phyloP scores from a whole-genome alignment of 1,284 basidiomycete genomes.

The Microbotryum violaceum region DNA sequence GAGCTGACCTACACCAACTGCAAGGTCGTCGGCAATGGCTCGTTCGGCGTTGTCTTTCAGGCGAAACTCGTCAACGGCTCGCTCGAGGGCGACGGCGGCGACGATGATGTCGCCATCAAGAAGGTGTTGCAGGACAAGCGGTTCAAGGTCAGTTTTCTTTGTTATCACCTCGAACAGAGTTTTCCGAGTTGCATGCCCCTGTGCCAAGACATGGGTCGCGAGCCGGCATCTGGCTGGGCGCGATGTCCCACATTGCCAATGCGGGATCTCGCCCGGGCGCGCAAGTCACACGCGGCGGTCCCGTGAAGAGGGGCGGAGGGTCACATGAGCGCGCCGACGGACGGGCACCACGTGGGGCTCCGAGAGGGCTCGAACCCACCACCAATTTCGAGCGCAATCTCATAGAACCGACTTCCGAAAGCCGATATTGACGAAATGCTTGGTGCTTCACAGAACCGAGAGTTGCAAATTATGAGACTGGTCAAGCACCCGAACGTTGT shows the following conservation, averaged over 20 bases:
- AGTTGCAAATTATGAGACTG: conserved; percentile 98
- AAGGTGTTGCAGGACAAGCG: conserved; percentile 99
- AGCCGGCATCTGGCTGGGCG: background rate
- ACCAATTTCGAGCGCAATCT: background rate
- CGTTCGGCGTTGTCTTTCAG: conserved; percentile 95
- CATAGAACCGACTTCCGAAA: background rate
- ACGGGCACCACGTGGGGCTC: background rate
- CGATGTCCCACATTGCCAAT: background rate
- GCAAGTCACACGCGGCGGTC: background rate
- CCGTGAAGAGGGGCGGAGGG: background rate
- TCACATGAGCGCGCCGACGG: background rate
- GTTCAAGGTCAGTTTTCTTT: conserved; percentile 75
- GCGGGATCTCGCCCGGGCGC: background rate
- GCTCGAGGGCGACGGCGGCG: conserved; percentile 32
- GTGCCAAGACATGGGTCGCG: background rate
- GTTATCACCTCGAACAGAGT: background rate
- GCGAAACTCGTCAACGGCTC: conserved; percentile 46
- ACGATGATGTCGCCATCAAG: conserved; percentile 96
- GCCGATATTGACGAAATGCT: background rate
- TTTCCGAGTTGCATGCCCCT: background rate
- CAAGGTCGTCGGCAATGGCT: conserved; percentile 98
- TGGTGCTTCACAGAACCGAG: conserved; percentile 70
- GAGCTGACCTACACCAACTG: conserved; percentile 93
- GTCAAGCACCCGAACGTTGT: conserved; percentile 97
- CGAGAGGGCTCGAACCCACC: too few species aligned